phyloP scores from a whole-genome alignment of 768 basidiomycete species.

The Suillus discolor region DNA sequence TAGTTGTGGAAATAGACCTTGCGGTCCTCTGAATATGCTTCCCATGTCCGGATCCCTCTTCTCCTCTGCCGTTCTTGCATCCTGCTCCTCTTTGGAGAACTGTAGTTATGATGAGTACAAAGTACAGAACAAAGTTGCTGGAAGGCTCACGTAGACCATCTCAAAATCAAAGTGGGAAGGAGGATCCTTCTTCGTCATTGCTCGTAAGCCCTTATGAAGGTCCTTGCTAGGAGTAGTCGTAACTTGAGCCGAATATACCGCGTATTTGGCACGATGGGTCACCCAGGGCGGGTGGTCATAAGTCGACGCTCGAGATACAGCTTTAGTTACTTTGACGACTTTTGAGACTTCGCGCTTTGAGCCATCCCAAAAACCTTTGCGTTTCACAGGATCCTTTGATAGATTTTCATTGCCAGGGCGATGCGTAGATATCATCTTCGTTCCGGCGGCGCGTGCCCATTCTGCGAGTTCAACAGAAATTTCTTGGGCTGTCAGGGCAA shows the following conservation, averaged over 20 bases:
- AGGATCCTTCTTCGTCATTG: constrained; percentile 91
- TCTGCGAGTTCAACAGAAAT: constrained; percentile 78
- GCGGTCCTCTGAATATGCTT: constrained; percentile 62
- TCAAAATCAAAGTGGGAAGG: constrained; percentile 72
- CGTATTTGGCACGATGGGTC: constrained; percentile 8
- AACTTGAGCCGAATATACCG: constrained; percentile 36
- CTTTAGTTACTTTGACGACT: background rate
- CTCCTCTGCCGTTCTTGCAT: constrained; percentile 67
- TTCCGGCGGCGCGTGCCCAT: constrained; percentile 68
- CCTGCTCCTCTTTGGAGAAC: constrained; percentile 79
- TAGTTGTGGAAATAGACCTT: constrained; percentile 79
- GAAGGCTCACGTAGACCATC: constrained; percentile 71
- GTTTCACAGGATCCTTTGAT: constrained; percentile 8
- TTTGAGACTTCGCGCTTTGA: background rate
- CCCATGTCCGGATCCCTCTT: constrained; percentile 56
- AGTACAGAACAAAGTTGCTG: background rate
- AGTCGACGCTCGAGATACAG: background rate
- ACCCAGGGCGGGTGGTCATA: background rate
- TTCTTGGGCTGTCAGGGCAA: constrained; percentile 51
- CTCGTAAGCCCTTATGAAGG: constrained; percentile 65
- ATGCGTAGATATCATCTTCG: constrained; percentile 48
- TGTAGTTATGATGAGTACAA: constrained; percentile 23
- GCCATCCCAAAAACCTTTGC: constrained; percentile 7
- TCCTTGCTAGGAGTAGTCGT: constrained; percentile 61
- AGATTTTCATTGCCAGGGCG: constrained; percentile 12